Evolutionary conservation across 495 filamentous ascomycete genomes (phyloP).

Genomic region (Chaetomium cochliodes): DNA sequence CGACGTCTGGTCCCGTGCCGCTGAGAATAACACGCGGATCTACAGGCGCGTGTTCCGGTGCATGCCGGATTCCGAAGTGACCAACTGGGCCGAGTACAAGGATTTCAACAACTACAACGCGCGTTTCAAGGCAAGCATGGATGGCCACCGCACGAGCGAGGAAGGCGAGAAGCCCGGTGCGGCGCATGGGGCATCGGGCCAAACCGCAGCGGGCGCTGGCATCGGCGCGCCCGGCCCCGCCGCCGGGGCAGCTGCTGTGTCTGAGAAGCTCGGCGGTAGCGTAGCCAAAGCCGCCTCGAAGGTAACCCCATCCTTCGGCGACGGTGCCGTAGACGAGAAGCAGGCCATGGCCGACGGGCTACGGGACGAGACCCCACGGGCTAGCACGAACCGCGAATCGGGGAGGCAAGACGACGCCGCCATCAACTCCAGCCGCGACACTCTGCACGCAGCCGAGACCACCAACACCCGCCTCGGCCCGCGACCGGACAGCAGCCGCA

Average conservation of each 20-base stretch:
- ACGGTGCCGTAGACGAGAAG: slow-evolving; percentile 28
- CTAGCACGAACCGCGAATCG: slow-evolving; percentile 27
- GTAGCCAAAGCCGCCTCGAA: slow-evolving; percentile 9
- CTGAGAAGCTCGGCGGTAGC: slow-evolving; percentile 23
- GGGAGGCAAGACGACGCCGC: slow-evolving; percentile 38
- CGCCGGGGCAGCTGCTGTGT: slow-evolving; percentile 19
- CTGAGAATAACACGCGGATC: slow-evolving; percentile 90
- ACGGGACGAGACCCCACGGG: slow-evolving; percentile 12
- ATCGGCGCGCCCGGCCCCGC: slow-evolving; percentile 35
- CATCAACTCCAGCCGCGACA: slow-evolving; percentile 24
- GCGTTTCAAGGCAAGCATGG: slow-evolving; percentile 69
- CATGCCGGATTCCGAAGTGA: slow-evolving; percentile 93
- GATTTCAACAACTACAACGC: slow-evolving; percentile 77
- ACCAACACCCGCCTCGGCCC: slow-evolving; percentile 13
- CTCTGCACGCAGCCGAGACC: slow-evolving; percentile 14
- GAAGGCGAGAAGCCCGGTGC: slow-evolving; percentile 35
- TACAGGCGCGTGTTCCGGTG: slow-evolving; percentile 93
- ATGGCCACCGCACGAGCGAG: slow-evolving; percentile 41
- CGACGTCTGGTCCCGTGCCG: slow-evolving; percentile 83
- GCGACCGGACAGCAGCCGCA: slow-evolving; percentile 31
- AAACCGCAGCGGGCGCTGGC: slow-evolving; percentile 29
- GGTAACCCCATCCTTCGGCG: background rate
- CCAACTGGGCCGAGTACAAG: slow-evolving; percentile 91
- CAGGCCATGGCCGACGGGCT: slow-evolving; percentile 7
- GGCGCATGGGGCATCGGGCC: slow-evolving; percentile 7